These are phyloP conservation scores for Trichocladium uniseriatum DNA, from an alignment of 495 filamentous ascomycete species.

Conservation along the genomic window DNA sequence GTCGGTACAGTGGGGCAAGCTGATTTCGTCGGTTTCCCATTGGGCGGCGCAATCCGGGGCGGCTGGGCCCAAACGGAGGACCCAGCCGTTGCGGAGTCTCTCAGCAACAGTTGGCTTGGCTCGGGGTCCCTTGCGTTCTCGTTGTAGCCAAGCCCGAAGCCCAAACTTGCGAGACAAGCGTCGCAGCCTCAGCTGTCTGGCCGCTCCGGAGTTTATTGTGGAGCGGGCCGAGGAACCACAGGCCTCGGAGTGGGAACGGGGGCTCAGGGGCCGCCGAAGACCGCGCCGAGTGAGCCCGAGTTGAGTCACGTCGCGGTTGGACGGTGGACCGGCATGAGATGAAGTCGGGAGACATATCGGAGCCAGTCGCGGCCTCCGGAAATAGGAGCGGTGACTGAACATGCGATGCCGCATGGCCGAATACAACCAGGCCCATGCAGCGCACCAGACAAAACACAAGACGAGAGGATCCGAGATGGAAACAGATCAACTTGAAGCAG, in stretches of 20 bases:
- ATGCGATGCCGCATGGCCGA: no score
- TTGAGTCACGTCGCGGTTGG: conserved; percentile 8
- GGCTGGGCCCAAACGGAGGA: background rate
- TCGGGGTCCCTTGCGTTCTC: background rate
- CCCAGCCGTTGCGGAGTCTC: background rate
- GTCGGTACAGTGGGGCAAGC: conserved; percentile 10
- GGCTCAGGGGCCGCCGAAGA: background rate
- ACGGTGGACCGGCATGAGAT: no score
- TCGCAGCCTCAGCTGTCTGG: no score
- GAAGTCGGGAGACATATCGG: no score
- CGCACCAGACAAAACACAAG: background rate
- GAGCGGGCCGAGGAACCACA: background rate
- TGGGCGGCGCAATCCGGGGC: conserved; percentile 18
- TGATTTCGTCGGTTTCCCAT: background rate
- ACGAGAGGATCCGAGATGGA: background rate
- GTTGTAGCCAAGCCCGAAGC: no score
- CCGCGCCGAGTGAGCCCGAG: background rate
- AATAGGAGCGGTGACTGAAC: no score
- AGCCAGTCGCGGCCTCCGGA: no score
- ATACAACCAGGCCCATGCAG: no score
- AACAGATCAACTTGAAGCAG: background rate
- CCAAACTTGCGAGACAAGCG: no score
- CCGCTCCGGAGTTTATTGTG: background rate
- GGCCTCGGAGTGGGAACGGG: background rate
- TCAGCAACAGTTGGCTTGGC: background rate